phyloP scores from a whole-genome alignment of 2,329 filamentous ascomycete species.

The Ciborinia camelliae region DNA sequence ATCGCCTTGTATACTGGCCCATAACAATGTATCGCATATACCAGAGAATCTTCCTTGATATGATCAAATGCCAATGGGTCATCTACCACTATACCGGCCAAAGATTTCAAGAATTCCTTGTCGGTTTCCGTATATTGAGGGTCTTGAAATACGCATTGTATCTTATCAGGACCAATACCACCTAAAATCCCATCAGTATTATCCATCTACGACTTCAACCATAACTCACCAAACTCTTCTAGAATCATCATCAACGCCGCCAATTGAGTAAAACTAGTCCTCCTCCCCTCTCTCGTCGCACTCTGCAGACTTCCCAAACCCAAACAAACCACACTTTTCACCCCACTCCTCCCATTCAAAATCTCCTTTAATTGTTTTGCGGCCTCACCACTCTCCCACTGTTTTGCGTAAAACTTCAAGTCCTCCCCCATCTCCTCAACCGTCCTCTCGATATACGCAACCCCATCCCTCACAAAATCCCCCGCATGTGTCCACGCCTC shows the following conservation, averaged over 20 bases:
- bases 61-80: slow-evolving; percentile 34
- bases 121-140: slow-evolving; percentile 36
- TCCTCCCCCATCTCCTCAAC: slow-evolving; percentile 33
- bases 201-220: background rate
- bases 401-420: slow-evolving; percentile 28
- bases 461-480: slow-evolving; percentile 33
- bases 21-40: slow-evolving; percentile 40
- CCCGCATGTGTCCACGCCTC: slow-evolving; percentile 26
- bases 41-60: slow-evolving; percentile 31
- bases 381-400: slow-evolving; percentile 32
- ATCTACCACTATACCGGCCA: slow-evolving; percentile 32
- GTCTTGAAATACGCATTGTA: slow-evolving; percentile 32
- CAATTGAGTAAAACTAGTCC: slow-evolving; percentile 34
- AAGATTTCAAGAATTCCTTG: slow-evolving; percentile 31
- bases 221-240: slow-evolving; percentile 23
- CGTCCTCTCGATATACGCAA: slow-evolving; percentile 34
- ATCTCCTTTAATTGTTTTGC: slow-evolving; percentile 24
- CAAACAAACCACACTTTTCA: slow-evolving; percentile 33
- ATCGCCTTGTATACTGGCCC: slow-evolving; percentile 33
- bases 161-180: background rate
- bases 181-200: slow-evolving; percentile 2
- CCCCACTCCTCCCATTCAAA: slow-evolving; percentile 19
- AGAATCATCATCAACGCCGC: slow-evolving; percentile 34
- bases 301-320: slow-evolving; percentile 37
- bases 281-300: slow-evolving; percentile 33